A percentile compares a stretch with the other conserved stretches of the same genome.
Evolutionary conservation across 768 basidiomycete genomes (phyloP).

Genomic region (Asterophora lycoperdoides): DNA sequence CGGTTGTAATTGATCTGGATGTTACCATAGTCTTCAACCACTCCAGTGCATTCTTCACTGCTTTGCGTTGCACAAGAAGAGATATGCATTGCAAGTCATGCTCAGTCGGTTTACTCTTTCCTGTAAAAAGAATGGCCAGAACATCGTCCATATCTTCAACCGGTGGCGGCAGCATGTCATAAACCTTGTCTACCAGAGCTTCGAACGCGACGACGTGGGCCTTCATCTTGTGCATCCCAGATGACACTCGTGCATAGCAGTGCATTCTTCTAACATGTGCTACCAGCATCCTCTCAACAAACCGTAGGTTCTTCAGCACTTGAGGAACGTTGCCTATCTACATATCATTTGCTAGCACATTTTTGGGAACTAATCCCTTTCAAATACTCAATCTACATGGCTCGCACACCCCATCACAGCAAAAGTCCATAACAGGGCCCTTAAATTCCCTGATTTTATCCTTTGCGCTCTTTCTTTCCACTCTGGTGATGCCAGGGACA

Average conservation of each 20-base stretch:
- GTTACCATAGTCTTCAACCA: no score
- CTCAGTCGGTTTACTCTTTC: no score
- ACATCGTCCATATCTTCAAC: no score
- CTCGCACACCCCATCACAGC: slow-evolving; percentile 22
- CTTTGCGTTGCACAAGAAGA: no score
- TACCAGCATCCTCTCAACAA: slow-evolving; percentile 25
- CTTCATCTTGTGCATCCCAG: no score
- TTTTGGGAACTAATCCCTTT: slow-evolving; percentile 13
- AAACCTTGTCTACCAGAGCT: no score
- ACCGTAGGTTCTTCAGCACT: slow-evolving; percentile 21
- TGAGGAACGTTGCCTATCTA: slow-evolving; percentile 33
- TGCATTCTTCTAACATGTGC: slow-evolving; percentile 22
- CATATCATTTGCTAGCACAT: slow-evolving; percentile 27
- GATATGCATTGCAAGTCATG: no score
- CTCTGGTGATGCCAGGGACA: neutral
- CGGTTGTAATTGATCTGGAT: no score
- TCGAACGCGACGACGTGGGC: no score
- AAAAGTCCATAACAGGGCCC: slow-evolving; percentile 20
- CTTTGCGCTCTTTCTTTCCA: neutral
- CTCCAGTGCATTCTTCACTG: no score
- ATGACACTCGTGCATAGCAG: slow-evolving; percentile 28
- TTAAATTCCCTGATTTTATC: neutral
- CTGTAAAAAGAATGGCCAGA: no score
- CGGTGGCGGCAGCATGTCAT: no score
- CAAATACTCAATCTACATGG: slow-evolving; percentile 18